Evolutionary conservation across 306 rosid genomes (phyloP), one percentile per base, ranked within the genome.

Genomic region (Prunus campanulata): DNA sequence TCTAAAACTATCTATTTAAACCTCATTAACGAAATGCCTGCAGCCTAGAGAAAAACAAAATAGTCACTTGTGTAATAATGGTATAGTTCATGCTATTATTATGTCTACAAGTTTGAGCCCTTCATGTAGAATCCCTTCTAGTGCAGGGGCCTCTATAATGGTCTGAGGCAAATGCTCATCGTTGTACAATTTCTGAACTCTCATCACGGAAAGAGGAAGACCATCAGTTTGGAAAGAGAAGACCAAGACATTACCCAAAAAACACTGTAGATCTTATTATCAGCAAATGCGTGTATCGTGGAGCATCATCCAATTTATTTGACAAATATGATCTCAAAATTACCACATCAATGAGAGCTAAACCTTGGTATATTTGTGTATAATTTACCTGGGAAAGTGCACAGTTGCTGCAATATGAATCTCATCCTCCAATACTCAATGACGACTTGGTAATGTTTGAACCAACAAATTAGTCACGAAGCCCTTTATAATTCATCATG

Each of bases 401-500:
- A 65, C 25, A 3, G 25, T 65, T 65, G 48, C 49, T 65, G 69
- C 69, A 65, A n/a, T 35, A 35, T 2, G 49, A 39, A 27, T 52
- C 52, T 48, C 39, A 65, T 35, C 69, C 69, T 65, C 7, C 0
- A 6, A 24, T 62, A 3, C 35, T 42, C 30, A 42, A 56, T 20
- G 54, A 35, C 55, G 35, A 72, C 42, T 56, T n/a, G 29, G 42
- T 39, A 72, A 48, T 18, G 62, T 72, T 22, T 16, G 67, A 20
- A 72, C 42, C 3, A 12, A 62, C 29, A n/a, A 18, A 56, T 72
- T 32, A 24, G 70, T 74, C 75, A 25, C 27, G 67, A 77, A 57
- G 65, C 18, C 63, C 25, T 44, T 81, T 81, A 93, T 49, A 88
- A 63, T 69, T 91, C 91, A 68, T 93, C 98, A 14, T 68, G 83